Evolutionary conservation across 768 basidiomycete species (phyloP), one percentile per base, ranked within the genome.

Genomic region (Suillus clintonianus): DNA sequence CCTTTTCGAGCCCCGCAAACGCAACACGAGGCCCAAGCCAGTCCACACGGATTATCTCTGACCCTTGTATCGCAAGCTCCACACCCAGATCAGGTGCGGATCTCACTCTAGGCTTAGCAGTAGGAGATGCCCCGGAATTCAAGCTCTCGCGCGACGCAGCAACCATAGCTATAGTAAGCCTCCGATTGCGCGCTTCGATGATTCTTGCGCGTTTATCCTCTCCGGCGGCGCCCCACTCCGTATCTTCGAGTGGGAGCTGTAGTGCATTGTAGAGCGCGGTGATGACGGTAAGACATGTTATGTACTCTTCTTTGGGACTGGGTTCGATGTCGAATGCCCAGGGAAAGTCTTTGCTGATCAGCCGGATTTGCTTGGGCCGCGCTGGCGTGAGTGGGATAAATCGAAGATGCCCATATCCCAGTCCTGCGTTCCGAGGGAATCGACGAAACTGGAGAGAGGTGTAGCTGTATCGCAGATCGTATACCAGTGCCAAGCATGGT

Each of bases 301-400:
- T 27, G 11, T 19, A 34, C 10, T 32, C 27, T 6, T 22, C 37
- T 6, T 0, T 4, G 6, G 45, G 6, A 7, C n/a, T 22, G 24
- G 24, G 27, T n/a, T 17, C 27, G 4, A 64, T 51, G 11, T 64
- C 37, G 24, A 64, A 63, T 13, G 62, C 24, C 64, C 64, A 64
- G 7, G 64, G 64, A 30, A 64, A 63, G 34, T 63, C 64, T 24
- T 8, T 32, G 54, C 64, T 63, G n/a, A 64, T 63, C 1, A 64
- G 32, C 27, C 45, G 61, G 34, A 64, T 50, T 15, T 36, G 36
- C 4, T 62, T 41, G 30, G 37, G 54, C 6, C 10, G 27, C n/a
- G n/a, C n/a, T 19, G 14, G n/a, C 6, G 43, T 42, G 42, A 64
- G 53, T 22, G 64, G 64, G n/a, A 50, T 45, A n/a, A n/a, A n/a